Evolutionary conservation across 164 flowering plant genomes (phyloP).

Genomic region (Liriodendron chinense): DNA sequence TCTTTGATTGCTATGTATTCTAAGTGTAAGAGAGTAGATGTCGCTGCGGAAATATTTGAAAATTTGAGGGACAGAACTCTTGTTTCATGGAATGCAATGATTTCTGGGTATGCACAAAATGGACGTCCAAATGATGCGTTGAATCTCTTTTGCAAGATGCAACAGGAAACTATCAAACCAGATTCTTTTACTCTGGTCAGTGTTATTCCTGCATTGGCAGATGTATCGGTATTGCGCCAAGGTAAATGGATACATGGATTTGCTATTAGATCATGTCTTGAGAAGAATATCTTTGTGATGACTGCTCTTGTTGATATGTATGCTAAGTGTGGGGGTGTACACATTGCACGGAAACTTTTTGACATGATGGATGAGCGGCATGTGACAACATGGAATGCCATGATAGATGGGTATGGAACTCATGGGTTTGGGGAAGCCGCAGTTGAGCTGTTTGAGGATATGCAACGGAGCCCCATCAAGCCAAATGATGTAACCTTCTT

Average conservation of each 20-base stretch:
- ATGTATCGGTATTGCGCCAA: conserved; percentile 56
- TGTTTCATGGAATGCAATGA: conserved; percentile 92
- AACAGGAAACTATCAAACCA: conserved; percentile 32
- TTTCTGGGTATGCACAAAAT: conserved; percentile 77
- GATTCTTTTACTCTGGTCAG: conserved; percentile 85
- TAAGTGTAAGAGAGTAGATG: conserved; percentile 68
- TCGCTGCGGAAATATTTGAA: conserved; percentile 52
- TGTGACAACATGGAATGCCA: conserved; percentile 86
- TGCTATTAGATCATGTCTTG: conserved; percentile 48
- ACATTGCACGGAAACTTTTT: conserved; percentile 71
- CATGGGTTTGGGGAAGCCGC: conserved; percentile 72
- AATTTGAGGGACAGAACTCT: conserved; percentile 47
- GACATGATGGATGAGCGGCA: conserved; percentile 66
- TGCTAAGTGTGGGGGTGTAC: conserved; percentile 85
- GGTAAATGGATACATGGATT: conserved; percentile 90
- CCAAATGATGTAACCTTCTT: conserved; percentile 79
- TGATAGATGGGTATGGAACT: conserved; percentile 95
- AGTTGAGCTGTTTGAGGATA: conserved; percentile 55
- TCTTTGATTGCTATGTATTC: conserved; percentile 90
- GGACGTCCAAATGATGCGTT: conserved; percentile 63
- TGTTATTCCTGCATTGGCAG: conserved; percentile 73
- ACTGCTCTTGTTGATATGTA: conserved; percentile 94
- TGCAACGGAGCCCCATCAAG: conserved; percentile 39
- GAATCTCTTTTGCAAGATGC: conserved; percentile 54
- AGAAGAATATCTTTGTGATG: conserved; percentile 57